Evolutionary conservation across 805 yeast genomes (phyloP).

Genomic region (Candida michaelii): DNA sequence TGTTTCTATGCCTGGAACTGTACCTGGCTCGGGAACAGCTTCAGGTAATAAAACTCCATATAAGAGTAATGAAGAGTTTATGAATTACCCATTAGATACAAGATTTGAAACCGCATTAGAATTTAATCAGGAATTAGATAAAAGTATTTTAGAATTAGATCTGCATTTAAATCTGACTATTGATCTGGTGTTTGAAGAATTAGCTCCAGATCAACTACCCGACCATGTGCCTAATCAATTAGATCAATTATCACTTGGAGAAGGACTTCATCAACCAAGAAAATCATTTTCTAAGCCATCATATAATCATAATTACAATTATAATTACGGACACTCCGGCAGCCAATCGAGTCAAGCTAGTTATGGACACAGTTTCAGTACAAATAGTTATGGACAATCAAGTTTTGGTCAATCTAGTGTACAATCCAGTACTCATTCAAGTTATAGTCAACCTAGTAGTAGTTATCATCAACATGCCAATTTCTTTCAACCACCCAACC

Average conservation of each 20-base stretch:
- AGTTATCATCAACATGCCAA: neutral
- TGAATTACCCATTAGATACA: constrained; percentile 6
- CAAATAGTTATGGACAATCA: constrained; percentile 2
- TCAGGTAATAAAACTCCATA: constrained; percentile 4
- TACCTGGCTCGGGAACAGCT: neutral
- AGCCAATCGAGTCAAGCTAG: constrained; percentile 1
- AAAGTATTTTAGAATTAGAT: constrained; percentile 7
- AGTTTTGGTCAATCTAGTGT: constrained; percentile 4
- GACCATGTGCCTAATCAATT: neutral
- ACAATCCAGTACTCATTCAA: constrained; percentile 6
- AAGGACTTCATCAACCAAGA: neutral
- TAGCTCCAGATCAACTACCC: constrained; percentile 8
- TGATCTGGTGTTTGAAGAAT: constrained; percentile 7
- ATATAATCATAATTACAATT: neutral
- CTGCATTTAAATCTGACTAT: constrained; percentile 7
- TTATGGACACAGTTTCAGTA: constrained; percentile 1
- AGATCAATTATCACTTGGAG: neutral
- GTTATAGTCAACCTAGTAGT: constrained; percentile 5
- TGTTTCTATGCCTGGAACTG: neutral
- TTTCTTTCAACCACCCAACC: constrained; percentile 2
- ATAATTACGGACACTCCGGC: neutral
- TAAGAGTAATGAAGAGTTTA: constrained; percentile 1
- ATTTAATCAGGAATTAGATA: constrained; percentile 5
- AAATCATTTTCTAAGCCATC: neutral
- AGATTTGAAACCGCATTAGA: constrained; percentile 10